Evolutionary conservation across 495 filamentous ascomycete species (phyloP).

Genomic region (Penicillium simplicissimum): DNA sequence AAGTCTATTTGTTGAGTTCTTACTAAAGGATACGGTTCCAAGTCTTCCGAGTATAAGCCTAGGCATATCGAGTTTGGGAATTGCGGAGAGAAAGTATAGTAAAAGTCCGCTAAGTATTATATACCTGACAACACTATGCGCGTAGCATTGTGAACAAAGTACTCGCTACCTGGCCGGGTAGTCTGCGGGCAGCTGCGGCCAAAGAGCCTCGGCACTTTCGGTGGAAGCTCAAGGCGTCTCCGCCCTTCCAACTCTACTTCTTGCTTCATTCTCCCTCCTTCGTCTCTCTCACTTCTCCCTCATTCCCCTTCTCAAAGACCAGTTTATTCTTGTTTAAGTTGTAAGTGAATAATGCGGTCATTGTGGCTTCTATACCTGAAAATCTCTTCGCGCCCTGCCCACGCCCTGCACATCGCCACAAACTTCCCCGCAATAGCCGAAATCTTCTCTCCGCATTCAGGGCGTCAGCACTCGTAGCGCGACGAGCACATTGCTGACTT

Average conservation of each 20-base stretch:
- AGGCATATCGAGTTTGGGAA: constrained; percentile 9
- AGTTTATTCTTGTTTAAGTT: constrained; percentile 6
- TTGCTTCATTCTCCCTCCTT: constrained; percentile 3
- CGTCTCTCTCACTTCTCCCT: constrained; percentile 4
- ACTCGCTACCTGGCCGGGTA: constrained; percentile 19
- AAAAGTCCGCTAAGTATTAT: not conserved
- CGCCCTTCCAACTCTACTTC: constrained; percentile 2
- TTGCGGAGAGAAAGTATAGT: constrained; percentile 1
- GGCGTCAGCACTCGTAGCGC: not conserved
- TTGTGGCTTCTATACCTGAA: not conserved
- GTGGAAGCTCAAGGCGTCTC: constrained; percentile 21
- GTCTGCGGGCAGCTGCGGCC: not conserved
- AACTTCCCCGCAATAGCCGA: constrained; percentile 31
- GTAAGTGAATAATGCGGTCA: constrained; percentile 15
- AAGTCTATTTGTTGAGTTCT: not conserved
- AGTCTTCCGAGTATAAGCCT: constrained; percentile 14
- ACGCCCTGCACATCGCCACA: constrained; percentile 2
- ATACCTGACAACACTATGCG: not conserved
- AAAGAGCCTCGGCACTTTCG: constrained; percentile 34
- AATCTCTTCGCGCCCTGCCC: not conserved
- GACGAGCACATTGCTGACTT: not conserved
- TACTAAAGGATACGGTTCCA: not conserved
- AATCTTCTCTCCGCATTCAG: constrained; percentile 1
- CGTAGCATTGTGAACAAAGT: not conserved
- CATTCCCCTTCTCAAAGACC: constrained; percentile 1